Percentiles rank a stretch among this genome's conserved stretches.
These are phyloP conservation scores for Cyberlindnera mississippiensis DNA, from an alignment of 805 yeast genomes.

Conservation along the genomic window DNA sequence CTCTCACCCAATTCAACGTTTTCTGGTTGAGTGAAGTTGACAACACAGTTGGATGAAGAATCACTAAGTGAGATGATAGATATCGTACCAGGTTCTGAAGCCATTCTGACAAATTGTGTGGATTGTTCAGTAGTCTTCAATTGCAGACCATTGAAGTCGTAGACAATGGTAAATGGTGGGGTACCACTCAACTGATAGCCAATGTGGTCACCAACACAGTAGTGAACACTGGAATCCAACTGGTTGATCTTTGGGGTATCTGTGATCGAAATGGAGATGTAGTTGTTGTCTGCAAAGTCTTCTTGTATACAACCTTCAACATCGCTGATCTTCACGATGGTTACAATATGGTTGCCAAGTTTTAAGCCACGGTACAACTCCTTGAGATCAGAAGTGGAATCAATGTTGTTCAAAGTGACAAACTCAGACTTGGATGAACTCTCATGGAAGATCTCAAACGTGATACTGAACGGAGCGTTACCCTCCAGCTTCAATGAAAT, in stretches of 20 bases:
- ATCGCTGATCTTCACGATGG: slow-evolving; percentile 58
- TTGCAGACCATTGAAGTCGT: slow-evolving; percentile 61
- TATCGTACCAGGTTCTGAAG: slow-evolving; percentile 78
- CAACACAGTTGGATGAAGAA: slow-evolving; percentile 68
- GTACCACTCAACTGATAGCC: slow-evolving; percentile 71
- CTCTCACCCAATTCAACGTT: slow-evolving; percentile 31
- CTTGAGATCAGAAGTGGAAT: slow-evolving; percentile 35
- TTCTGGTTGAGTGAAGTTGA: slow-evolving; percentile 45
- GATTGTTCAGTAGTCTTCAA: slow-evolving; percentile 53
- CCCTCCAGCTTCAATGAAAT: slow-evolving; percentile 59
- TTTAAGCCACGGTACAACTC: slow-evolving; percentile 48
- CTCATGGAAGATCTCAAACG: slow-evolving; percentile 57
- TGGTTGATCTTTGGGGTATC: slow-evolving; percentile 68
- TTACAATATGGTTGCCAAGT: slow-evolving; percentile 68
- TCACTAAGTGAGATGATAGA: slow-evolving; percentile 68
- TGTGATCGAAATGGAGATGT: slow-evolving; percentile 56
- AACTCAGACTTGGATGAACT: slow-evolving; percentile 49
- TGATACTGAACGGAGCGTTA: slow-evolving; percentile 54
- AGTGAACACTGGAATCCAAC: slow-evolving; percentile 41
- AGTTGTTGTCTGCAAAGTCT: slow-evolving; percentile 39
- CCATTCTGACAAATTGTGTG: slow-evolving; percentile 59
- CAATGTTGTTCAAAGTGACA: slow-evolving; percentile 41
- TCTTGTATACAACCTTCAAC: slow-evolving; percentile 62
- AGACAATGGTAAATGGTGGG: slow-evolving; percentile 74
- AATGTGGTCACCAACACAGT: slow-evolving; percentile 92